Evolutionary conservation across 2,329 filamentous ascomycete species (phyloP), one percentile per base, ranked within the genome.

Genomic region (Karstenula rhodostoma): DNA sequence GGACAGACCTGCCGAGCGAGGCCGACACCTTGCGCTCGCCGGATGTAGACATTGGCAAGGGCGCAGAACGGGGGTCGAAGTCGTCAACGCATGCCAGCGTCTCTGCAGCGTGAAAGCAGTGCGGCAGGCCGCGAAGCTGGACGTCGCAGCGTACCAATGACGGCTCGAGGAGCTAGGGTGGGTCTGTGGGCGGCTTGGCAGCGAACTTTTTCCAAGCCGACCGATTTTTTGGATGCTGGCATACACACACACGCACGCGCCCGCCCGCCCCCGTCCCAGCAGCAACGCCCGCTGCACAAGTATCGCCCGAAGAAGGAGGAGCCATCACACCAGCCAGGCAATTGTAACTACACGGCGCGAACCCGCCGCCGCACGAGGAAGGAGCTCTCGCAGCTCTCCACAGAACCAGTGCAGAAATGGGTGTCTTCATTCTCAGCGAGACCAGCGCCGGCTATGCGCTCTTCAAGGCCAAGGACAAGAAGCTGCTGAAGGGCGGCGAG

Each of bases 401-500:
- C 63, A 33, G 49, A 37, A 58, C 61, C 56, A 59, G 70, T 29
- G 27, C 52, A 47, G 74, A 60, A 55, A 83, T 83, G 81, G 79
- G 78, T 50, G 79, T 83, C 42, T 77, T 77, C 59, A 74, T 77
- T 57, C 67, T 77, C 50, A 69, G 68, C 63, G 75, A 77, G 66
- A 77, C 75, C 50, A 92, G 92, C 81, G 94, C 94, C 72, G 96
- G 95, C 79, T 98, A 98, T 84, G 95, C 94, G 81, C 88, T 99
- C 79, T 93, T 99, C 85, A 98, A 99, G 86, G 91, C 94, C 73
- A 93, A 94, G 80, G 94, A 98, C 87, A 98, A 97, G 88, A 98
- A 98, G 85, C 87, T 98, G 61, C 85, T 99, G 68, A 95, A 96
- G 81, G 89, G 91, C 75, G 90, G 94, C 81, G 86, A 87, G 65